Conservation (phyloP, 2,329 filamentous ascomycete genomes). For the Herpotrichia juniperi region DNA sequence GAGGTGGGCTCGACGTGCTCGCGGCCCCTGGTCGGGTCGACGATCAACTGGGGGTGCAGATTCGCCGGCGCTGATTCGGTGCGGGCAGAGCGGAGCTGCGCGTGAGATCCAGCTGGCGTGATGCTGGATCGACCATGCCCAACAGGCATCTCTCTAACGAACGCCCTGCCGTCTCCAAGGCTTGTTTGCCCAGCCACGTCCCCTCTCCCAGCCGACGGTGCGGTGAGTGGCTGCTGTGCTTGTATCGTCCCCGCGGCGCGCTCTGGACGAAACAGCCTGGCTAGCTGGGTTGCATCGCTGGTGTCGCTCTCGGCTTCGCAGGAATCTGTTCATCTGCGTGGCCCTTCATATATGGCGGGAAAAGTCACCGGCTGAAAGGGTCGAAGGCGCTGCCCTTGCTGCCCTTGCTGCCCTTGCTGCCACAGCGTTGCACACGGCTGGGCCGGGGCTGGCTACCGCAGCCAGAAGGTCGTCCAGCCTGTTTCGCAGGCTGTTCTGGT, state of each 20-base stretch:
- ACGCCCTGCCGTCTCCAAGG: not conserved
- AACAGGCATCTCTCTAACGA: not conserved
- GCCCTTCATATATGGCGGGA: slow-evolving; percentile 28
- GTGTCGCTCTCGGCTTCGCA: slow-evolving; percentile 5
- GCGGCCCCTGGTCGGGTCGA: too few relatives aligned
- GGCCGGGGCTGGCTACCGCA: too few relatives aligned
- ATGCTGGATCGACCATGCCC: not conserved
- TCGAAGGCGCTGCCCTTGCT: too few relatives aligned
- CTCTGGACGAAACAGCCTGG: slow-evolving; percentile 26
- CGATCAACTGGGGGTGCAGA: too few relatives aligned
- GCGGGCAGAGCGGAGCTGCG: not conserved
- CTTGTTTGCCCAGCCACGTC: not conserved
- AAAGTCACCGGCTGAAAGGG: slow-evolving; percentile 37
- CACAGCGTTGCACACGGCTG: slow-evolving; percentile 3
- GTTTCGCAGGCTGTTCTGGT: too few relatives aligned
- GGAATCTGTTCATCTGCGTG: slow-evolving; percentile 9
- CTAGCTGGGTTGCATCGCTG: not conserved
- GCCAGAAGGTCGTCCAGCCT: too few relatives aligned
- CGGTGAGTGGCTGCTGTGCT: not conserved
- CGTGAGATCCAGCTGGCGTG: not conserved
- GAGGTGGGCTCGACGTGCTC: too few relatives aligned
- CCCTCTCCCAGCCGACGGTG: not conserved
- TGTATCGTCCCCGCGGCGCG: not conserved
- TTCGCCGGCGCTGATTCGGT: not conserved
- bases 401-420: too few relatives aligned